Base-by-base conservation (phyloP, 192 early-diverging fungal species). In the Coemansia sp. region DNA sequence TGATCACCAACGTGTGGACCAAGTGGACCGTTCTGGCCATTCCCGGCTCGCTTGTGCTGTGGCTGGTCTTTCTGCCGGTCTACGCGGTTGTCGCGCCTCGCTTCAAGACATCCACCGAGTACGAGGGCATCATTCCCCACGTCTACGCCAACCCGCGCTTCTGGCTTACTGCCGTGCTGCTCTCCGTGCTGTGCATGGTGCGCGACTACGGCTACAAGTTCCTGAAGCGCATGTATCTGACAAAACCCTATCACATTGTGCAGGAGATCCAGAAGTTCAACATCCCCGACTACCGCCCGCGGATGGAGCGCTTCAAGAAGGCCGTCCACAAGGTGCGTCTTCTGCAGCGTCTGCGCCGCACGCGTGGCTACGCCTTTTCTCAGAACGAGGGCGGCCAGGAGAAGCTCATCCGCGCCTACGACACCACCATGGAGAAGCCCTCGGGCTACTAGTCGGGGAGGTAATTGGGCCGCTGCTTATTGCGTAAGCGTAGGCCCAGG, bases 241-340 rank as follows among this genome's bases (percentile, higher is more conserved):
- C 96, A 20, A 68, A 88, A 58, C 85, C 91, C 12, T 98, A 98
- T 77, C 98, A 99, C 73, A 94, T 95, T 74, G 92, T 98, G 49
- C 96, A 98, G 83, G 98, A 99, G 84, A 99, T 99, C 65, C 93
- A 98, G 81, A 98, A 97, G 82, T 94, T 92, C 88, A 98, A 99
- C 80, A 94, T 99, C 62, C 98, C 95, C 22, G 98, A 99, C 75
- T 96, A 96, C 72, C 88, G 96, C 44, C 98, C 98, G 50, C 87
- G 98, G 44, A 95, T 96, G 94, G 96, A 99, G 76, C 88, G 92
- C 61, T 99, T 99, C 93, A 87, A 93, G 68, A 96, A 99, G 81
- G 95, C 95, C 7, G 96, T 99, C n/a, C 90, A 97, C 86, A 99
- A 99, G 86, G 96, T 96, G 6, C 87, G 93, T 16, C 84, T 90